Conservation (phyloP, 768 basidiomycete genomes). For the Lentinula edodes region DNA sequence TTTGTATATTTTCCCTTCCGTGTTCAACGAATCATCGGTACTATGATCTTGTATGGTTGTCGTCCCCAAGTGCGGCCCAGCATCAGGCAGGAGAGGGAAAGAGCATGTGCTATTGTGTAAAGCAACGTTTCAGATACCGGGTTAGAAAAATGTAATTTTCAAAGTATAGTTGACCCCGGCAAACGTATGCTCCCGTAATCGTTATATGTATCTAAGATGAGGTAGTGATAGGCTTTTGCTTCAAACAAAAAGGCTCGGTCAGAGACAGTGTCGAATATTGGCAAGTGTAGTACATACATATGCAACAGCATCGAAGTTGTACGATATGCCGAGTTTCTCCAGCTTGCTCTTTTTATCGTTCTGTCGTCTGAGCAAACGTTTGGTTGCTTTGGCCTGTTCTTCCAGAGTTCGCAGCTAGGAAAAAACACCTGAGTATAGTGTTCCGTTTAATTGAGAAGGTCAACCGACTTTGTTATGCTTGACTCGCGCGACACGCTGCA, state of each 20-base stretch:
- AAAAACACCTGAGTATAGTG: background rate
- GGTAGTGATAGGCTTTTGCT: background rate
- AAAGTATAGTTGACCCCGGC: no score
- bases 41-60: no score
- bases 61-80: no score
- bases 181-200: no score
- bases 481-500: constrained; percentile 60
- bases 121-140: no score
- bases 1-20: background rate
- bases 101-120: no score
- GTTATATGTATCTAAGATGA: background rate
- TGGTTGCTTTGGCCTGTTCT: constrained; percentile 58
- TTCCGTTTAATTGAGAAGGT: background rate
- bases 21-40: background rate
- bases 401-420: constrained; percentile 67
- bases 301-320: constrained; percentile 74
- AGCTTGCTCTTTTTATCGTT: constrained; percentile 74
- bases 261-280: background rate
- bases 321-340: constrained; percentile 76
- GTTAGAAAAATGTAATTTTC: no score
- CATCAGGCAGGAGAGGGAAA: no score
- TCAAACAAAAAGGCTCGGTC: background rate
- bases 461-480: constrained; percentile 78
- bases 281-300: constrained; percentile 55
- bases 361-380: constrained; percentile 72